phyloP scores from a whole-genome alignment of 208 protist genomes.

The Porcisia deanei region DNA sequence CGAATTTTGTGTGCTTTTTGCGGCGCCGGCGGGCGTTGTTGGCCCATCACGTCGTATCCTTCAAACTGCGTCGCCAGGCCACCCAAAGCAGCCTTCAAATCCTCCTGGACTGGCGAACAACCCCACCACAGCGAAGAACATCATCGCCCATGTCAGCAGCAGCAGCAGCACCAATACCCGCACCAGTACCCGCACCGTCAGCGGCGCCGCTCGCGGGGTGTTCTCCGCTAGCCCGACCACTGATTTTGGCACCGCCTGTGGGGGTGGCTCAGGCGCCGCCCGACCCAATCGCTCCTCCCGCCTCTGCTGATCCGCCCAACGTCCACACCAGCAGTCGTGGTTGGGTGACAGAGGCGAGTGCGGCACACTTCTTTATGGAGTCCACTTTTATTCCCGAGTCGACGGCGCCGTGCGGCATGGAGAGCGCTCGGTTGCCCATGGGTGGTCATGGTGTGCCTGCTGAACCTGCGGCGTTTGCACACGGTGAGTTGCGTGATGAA shows the following conservation, averaged over 20 bases:
- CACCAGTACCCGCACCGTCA: neutral
- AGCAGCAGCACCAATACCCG: neutral
- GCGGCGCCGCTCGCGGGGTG: neutral
- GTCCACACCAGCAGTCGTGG: neutral
- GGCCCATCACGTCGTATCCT: constrained; percentile 15
- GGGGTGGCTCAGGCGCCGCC: neutral
- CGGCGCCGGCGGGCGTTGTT: neutral
- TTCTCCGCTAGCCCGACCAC: neutral
- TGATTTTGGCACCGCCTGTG: too few species aligned
- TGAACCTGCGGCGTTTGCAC: neutral
- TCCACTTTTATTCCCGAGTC: constrained; percentile 37
- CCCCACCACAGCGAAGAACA: neutral
- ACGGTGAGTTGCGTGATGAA: neutral
- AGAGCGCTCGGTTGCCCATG: constrained; percentile 3
- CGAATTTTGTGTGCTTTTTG: constrained; percentile 10
- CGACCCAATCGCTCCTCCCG: neutral
- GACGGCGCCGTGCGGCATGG: constrained; percentile 9
- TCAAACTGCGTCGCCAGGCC: constrained; percentile 18
- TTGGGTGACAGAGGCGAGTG: constrained; percentile 32
- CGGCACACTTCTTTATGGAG: constrained; percentile 26
- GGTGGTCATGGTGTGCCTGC: neutral
- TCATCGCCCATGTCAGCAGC: neutral
- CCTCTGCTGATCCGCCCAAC: neutral
- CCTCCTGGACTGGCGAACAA: constrained; percentile 21
- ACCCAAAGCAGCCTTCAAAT: constrained; percentile 24